Evolutionary conservation across 176 grass and related monocot species (phyloP), one percentile per base, ranked within the genome.

Genomic region (Oryza meridionalis): DNA sequence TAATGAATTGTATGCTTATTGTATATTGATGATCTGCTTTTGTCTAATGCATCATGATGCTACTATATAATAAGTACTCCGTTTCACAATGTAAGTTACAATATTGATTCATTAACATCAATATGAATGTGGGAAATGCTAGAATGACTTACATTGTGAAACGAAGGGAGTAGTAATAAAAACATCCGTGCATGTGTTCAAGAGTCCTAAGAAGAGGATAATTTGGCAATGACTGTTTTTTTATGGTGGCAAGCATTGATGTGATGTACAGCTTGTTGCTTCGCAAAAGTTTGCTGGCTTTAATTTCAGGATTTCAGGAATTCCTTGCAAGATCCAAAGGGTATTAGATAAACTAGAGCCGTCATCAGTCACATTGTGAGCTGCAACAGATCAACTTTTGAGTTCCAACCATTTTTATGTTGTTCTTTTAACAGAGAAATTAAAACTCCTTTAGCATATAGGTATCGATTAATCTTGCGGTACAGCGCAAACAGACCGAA

Each of bases 341-440:
- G 6, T 6, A 70, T 11, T 62, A 32, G 51, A 82, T 63, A 59
- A 71, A 72, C 35, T 29, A 32, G 25, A 73, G 69, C 37, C 24
- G 25, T 64, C 80, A 73, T 71, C 6, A 38, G 63, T 82, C 69
- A 82, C 38, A 13, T 64, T 15, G 38, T 15, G 25, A 63, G 33
- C 69, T 25, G 19, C 22, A 82, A 73, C 15, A 64, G 15, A 47
- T 63, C 80, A 82, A 82, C 69, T 64, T 82, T 64, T 82, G 69
- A 26, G 22, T 65, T 45, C 37, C 21, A 38, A 22, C 69, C 27
- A 14, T 51, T 51, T 6, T 1, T 19, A n/a, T 21, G 35, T 1
- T 33, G 13, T 26, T 16, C 13, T 43, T 73, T 73, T 16, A 24
- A 26, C 70, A 14, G 2, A 45, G 12, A 44, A 71, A 44, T 9